Conservation (phyloP, 139 green algal species). For the Zygnema circumcarinatum region DNA sequence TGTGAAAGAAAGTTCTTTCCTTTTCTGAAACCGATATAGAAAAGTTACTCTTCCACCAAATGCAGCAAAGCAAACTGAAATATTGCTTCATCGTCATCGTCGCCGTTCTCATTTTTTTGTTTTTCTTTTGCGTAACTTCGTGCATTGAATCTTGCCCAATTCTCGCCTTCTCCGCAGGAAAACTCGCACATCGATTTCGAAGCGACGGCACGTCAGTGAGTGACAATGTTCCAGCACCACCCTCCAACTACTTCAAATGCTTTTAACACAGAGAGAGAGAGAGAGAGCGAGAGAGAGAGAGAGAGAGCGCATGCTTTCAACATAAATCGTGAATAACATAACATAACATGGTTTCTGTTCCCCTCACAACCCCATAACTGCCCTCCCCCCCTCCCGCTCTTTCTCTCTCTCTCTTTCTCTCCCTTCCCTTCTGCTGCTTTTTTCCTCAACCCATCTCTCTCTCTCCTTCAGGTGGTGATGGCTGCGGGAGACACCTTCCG, state of each 20-base stretch:
- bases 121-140: background rate
- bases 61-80: too few species aligned
- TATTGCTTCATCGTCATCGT: too few species aligned
- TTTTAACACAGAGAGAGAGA: background rate
- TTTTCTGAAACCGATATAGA: too few species aligned
- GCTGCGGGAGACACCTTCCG: slow-evolving; percentile 96
- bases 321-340: background rate
- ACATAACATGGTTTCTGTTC: background rate
- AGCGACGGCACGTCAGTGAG: slow-evolving; percentile 70
- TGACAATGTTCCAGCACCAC: background rate
- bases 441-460: background rate
- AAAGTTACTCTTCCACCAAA: too few species aligned
- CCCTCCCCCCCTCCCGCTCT: background rate
- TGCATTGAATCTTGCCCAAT: background rate
- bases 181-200: slow-evolving; percentile 82
- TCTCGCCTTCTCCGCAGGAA: slow-evolving; percentile 54
- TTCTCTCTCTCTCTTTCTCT: slow-evolving; percentile 17
- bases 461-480: slow-evolving; percentile 84
- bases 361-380: background rate
- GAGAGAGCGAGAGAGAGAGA: background rate
- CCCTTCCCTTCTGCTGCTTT: background rate
- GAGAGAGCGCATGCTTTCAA: background rate
- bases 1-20: too few species aligned
- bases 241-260: background rate
- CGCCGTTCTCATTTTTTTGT: too few species aligned